Base-by-base conservation (phyloP, 2,329 filamentous ascomycete genomes). In the Ascochyta fabae region DNA sequence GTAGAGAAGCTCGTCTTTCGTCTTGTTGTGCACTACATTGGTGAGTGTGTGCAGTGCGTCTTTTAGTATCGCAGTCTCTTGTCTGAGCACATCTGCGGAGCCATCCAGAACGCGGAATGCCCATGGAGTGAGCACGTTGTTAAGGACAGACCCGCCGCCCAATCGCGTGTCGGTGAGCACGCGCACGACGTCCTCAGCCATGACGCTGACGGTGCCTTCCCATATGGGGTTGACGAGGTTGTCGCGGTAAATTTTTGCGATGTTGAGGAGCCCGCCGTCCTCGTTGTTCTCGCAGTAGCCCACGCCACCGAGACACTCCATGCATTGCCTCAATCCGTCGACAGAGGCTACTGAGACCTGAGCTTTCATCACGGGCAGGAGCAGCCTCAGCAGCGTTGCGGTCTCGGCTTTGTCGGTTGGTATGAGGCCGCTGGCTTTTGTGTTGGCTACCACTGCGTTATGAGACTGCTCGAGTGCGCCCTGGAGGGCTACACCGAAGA, bases 191-290 rank as follows among this genome's bases (percentile, higher is more conserved):
- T 84, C 81, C 35, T 79, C 79, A 4, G 85, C 84, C 51, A 92
- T 78, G 6, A 92, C 86, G 64, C 90, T 88, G 0, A 88, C 90
- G 0, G 89, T 91, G 1, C 88, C 87, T 71, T 90, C 88, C 86
- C 87, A 90, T 44, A 91, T 90, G 13, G 84, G 81, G 46, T 85
- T 75, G 3, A 90, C 88, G 7, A 79, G 75, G 1, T 82, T 84
- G 63, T 91, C 88, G 7, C 89, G 82, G 64, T 86, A 86, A 1
- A 91, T 77, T 6, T 87, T 81, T 0, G 88, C 82, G 3, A 91
- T 76, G 65, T 91, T 92, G 53, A 90, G 77, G 12, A 73, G 44
- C 0, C 70, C 68, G 34, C 85, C 81, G 45, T 86, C 85, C 54
- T 86, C 83, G 55, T 83, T 79, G 48, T 83, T 88, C 65, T 86